These are phyloP conservation scores for Agaricus bisporus DNA, from an alignment of 768 basidiomycete genomes.

Conservation along the genomic window DNA sequence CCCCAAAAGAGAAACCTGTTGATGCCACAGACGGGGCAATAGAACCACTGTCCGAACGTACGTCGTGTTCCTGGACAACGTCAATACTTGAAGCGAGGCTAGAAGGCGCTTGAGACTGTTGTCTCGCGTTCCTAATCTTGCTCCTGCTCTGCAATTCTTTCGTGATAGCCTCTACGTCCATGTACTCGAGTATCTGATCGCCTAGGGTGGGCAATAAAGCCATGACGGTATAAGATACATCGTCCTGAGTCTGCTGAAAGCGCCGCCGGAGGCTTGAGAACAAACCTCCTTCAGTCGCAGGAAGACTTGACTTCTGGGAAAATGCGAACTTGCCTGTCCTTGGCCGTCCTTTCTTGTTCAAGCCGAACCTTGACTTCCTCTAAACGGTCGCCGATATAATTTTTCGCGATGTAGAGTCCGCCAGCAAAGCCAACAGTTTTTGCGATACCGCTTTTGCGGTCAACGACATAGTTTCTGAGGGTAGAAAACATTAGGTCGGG, in stretches of 20 bases:
- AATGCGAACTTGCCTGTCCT: conserved; percentile 54
- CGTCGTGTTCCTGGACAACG: conserved; percentile 32
- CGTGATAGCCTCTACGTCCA: conserved; percentile 74
- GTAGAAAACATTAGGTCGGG: conserved; percentile 5
- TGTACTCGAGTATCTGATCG: conserved; percentile 56
- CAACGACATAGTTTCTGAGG: conserved; percentile 34
- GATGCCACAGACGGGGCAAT: background rate
- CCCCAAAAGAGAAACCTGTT: conserved; percentile 1
- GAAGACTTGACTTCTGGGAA: background rate
- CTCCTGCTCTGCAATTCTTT: conserved; percentile 37
- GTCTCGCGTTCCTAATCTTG: conserved; percentile 10
- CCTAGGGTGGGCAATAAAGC: conserved; percentile 64
- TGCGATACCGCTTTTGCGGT: conserved; percentile 39
- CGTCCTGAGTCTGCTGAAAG: conserved; percentile 72
- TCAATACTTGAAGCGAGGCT: conserved; percentile 22
- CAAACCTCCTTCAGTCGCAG: background rate
- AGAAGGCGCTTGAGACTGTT: conserved; percentile 10
- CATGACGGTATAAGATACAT: conserved; percentile 70
- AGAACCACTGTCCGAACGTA: conserved; percentile 37
- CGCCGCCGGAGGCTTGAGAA: conserved; percentile 55
- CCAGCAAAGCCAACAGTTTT: conserved; percentile 49
- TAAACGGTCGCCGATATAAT: conserved; percentile 56
- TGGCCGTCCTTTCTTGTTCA: conserved; percentile 53
- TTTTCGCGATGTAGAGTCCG: conserved; percentile 54
- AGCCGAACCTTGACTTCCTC: conserved; percentile 62